A percentile compares a stretch with the other conserved stretches of the same genome.
Conservation (phyloP, 2,329 filamentous ascomycete species). For the Colletotrichum lupini region DNA sequence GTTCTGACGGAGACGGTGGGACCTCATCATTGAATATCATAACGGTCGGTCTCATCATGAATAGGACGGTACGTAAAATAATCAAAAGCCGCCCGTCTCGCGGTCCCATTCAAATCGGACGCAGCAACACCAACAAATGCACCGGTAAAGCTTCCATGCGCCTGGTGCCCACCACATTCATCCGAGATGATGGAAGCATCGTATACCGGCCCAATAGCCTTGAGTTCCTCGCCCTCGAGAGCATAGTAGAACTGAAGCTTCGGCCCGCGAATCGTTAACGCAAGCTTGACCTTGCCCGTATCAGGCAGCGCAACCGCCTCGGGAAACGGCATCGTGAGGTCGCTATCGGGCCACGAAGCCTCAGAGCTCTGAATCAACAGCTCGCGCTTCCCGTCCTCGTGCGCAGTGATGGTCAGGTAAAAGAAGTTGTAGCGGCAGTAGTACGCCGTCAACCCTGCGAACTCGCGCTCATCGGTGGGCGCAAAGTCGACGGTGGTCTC, state of each 20-base stretch:
- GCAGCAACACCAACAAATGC: conserved; percentile 68
- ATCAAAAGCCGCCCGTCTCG: conserved; percentile 59
- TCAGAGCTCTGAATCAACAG: conserved; percentile 68
- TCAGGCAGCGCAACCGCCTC: conserved; percentile 61
- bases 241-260: conserved; percentile 68
- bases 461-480: conserved; percentile 68
- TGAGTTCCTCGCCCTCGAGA: conserved; percentile 55
- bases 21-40: conserved; percentile 45
- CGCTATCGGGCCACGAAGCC: conserved; percentile 64
- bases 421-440: conserved; percentile 75
- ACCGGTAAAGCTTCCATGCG: conserved; percentile 72
- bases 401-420: conserved; percentile 69
- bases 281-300: conserved; percentile 65
- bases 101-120: conserved; percentile 66
- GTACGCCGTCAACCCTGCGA: conserved; percentile 70
- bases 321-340: conserved; percentile 55
- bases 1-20: too few relatives aligned
- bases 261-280: conserved; percentile 61
- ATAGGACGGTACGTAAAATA: conserved; percentile 63
- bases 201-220: conserved; percentile 64
- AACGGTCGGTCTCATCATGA: conserved; percentile 58
- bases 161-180: conserved; percentile 71
- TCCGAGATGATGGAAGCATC: conserved; percentile 71
- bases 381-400: conserved; percentile 66
- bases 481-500: conserved; percentile 65